Percentiles rank a stretch among this genome's conserved stretches.
Evolutionary conservation across 2,329 filamentous ascomycete species (phyloP).

Genomic region (Paraphaeosphaeria minitans): DNA sequence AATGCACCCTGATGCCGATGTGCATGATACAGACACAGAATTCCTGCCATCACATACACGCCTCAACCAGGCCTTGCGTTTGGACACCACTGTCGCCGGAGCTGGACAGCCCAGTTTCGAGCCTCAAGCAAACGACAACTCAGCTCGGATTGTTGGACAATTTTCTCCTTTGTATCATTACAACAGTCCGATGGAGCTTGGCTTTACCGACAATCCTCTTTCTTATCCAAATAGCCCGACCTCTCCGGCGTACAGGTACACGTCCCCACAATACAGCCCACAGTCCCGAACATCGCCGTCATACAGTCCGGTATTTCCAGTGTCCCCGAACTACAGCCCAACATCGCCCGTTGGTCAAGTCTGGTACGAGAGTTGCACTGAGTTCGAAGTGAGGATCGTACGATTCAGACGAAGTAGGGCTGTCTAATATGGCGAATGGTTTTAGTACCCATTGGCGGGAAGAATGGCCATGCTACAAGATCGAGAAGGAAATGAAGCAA

Average conservation of each 20-base stretch:
- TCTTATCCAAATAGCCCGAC: not conserved
- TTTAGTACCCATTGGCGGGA: not conserved
- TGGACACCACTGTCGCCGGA: not conserved
- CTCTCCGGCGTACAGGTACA: not conserved
- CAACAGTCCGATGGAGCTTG: not conserved
- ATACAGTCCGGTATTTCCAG: not conserved
- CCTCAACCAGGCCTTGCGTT: not conserved
- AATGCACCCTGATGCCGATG: not conserved
- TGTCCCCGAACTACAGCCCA: not conserved
- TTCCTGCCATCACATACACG: not conserved
- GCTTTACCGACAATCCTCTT: not conserved
- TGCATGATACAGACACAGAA: not conserved
- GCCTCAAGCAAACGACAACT: not conserved
- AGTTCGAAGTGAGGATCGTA: conserved; percentile 4
- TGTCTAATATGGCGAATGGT: not conserved
- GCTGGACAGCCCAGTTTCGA: not conserved
- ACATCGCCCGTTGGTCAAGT: not conserved
- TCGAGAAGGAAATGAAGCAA: no score
- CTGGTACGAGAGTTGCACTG: not conserved
- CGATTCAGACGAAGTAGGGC: conserved; percentile 1
- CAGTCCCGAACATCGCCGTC: not conserved
- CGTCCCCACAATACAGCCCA: not conserved
- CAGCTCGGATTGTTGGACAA: not conserved
- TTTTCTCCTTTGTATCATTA: not conserved
- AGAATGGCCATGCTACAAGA: no score